Percentiles rank a stretch among this genome's conserved stretches.
phyloP scores from a whole-genome alignment of 1,139 yeast genomes.

The Blastobotrys capitulatus region DNA sequence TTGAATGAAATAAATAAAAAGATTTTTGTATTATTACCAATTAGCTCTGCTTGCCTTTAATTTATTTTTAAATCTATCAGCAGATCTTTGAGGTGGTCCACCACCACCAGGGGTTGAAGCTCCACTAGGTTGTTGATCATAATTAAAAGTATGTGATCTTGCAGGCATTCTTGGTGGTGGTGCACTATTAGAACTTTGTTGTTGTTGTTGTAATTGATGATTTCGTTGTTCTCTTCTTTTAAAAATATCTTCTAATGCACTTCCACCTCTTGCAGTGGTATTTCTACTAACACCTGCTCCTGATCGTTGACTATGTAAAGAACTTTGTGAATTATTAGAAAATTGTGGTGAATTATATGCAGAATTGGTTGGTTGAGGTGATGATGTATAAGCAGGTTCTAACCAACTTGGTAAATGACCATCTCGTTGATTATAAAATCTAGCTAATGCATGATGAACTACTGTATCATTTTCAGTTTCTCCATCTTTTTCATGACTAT shows the following conservation, averaged over 20 bases:
- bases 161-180: constrained; percentile 4
- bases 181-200: background rate
- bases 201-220: constrained; percentile 14
- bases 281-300: constrained; percentile 4
- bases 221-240: constrained; percentile 18
- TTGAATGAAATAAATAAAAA: background rate
- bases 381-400: constrained; percentile 15
- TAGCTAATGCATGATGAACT: constrained; percentile 31
- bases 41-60: constrained; percentile 27
- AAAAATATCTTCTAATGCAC: constrained; percentile 27
- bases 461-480: constrained; percentile 33
- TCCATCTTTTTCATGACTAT: constrained; percentile 31
- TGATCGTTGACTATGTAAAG: background rate
- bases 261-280: constrained; percentile 8
- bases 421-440: constrained; percentile 26
- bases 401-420: constrained; percentile 28
- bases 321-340: background rate
- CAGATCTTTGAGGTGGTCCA: constrained; percentile 1
- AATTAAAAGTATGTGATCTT: constrained; percentile 5
- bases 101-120: background rate
- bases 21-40: constrained; percentile 15
- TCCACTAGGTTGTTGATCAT: background rate
- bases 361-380: background rate
- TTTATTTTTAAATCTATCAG: constrained; percentile 23
- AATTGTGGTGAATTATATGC: background rate